Evolutionary conservation across 1,284 basidiomycete species (phyloP).

Genomic region (Sanghuangporus sanghuang): DNA sequence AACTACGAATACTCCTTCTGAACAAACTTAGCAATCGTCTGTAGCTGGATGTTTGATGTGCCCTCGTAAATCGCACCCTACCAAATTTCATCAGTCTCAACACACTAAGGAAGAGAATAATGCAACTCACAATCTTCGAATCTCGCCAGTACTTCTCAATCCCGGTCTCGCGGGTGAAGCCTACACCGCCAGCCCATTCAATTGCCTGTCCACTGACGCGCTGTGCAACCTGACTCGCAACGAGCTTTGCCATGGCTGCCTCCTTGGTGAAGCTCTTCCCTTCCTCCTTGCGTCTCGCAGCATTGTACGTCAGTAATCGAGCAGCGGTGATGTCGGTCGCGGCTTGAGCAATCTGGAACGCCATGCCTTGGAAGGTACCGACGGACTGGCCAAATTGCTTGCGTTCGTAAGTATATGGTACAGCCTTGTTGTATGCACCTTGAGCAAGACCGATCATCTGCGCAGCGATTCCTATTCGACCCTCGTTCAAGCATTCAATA

Average conservation of each 20-base stretch:
- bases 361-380: constrained; percentile 93
- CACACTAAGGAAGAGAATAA: background rate
- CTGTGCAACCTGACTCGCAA: constrained; percentile 86
- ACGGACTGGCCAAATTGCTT: constrained; percentile 92
- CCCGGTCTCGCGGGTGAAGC: constrained; percentile 92
- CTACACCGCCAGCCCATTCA: constrained; percentile 95
- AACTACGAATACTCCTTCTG: constrained; percentile 70
- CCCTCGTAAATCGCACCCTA: constrained; percentile 93
- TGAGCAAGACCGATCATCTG: constrained; percentile 97
- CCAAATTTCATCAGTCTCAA: constrained; percentile 10
- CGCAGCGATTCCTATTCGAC: constrained; percentile 95
- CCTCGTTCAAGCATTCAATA: constrained; percentile 98
- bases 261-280: constrained; percentile 85
- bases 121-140: constrained; percentile 81
- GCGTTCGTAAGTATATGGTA: constrained; percentile 92
- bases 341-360: constrained; percentile 89
- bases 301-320: constrained; percentile 94
- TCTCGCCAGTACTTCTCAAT: constrained; percentile 95
- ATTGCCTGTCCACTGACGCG: constrained; percentile 85
- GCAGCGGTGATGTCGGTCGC: constrained; percentile 90
- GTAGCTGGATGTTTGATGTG: constrained; percentile 93
- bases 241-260: constrained; percentile 96
- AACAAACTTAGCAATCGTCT: constrained; percentile 92
- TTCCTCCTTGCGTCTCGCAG: constrained; percentile 90
- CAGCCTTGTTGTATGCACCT: constrained; percentile 90